Base-by-base conservation (phyloP, 2,329 filamentous ascomycete species). In the Exophiala sideris region DNA sequence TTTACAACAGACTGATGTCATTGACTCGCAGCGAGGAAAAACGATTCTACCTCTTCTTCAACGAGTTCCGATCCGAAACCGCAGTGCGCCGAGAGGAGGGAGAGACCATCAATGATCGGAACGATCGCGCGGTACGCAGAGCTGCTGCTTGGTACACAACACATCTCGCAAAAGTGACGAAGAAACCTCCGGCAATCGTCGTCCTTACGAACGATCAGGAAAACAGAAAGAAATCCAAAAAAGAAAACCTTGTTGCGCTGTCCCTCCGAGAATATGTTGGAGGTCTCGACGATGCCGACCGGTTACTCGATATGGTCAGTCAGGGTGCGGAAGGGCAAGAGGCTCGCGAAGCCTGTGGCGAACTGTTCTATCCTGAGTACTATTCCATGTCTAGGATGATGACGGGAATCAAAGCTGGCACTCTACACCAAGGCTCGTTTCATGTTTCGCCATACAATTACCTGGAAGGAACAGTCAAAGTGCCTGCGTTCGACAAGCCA, bases 401-500 rank as follows among this genome's bases (percentile, higher is more conserved):
- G 82, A 99, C 94, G 4, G 92, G 91, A 0, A 81, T 96, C 52
- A 95, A 95, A 75, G 85, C 84, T 48, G 91, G 91, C 3, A 84
- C 90, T 50, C 76, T 99, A 64, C 94, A 99, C 69, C 92, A 99
- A 72, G 94, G 94, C 5, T 86, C 89, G 20, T 99, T 96, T 76
- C 96, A 91, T 67, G 90, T 97, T 24, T 97, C 94, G 6, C 89
- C 90, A 1, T 99, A 97, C 78, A 99, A 99, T 74, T 99, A 97
- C 65, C 79, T 99, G 9, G 94, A 99, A 70, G 94, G 90, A 1
- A 91, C 90, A 1, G 88, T 97, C 58, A 87, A 92, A 64, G 91
- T 95, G 0, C 84, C 91, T 1, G 84, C 91, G 3, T 99, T 99
- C 66, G 87, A 94, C 56, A 95, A 94, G 65, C 81, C 91, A 1